Conservation (phyloP, 331 rosid species). For the Malus hybrid region DNA sequence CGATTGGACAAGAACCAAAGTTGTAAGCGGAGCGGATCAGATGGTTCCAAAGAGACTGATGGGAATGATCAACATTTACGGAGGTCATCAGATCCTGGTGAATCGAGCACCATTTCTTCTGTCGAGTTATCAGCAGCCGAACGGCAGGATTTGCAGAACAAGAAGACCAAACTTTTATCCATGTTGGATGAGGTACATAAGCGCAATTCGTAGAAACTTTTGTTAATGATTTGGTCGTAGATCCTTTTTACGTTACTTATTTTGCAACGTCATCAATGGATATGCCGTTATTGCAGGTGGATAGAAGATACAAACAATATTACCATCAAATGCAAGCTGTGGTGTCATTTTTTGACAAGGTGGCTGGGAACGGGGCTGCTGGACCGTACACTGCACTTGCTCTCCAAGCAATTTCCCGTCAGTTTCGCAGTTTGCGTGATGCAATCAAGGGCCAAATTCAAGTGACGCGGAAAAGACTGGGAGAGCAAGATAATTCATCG, state of each 20-base stretch:
- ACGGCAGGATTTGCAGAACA: constrained; percentile 61
- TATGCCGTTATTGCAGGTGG: constrained; percentile 43
- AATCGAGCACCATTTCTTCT: constrained; percentile 33
- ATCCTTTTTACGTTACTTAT: no score
- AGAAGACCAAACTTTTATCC: constrained; percentile 64
- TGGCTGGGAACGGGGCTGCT: constrained; percentile 83
- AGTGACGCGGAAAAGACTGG: constrained; percentile 56
- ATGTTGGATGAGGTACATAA: constrained; percentile 76
- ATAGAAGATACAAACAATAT: constrained; percentile 67
- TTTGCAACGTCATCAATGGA: not conserved
- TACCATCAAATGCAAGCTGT: constrained; percentile 73
- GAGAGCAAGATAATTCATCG: constrained; percentile 59
- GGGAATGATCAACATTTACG: constrained; percentile 43
- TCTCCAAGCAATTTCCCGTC: constrained; percentile 70
- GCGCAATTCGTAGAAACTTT: not conserved
- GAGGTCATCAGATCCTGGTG: constrained; percentile 39
- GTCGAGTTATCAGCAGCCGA: constrained; percentile 53
- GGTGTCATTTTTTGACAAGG: constrained; percentile 63
- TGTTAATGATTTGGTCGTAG: not conserved
- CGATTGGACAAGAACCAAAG: constrained; percentile 40
- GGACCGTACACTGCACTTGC: constrained; percentile 76
- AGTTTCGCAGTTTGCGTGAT: constrained; percentile 81
- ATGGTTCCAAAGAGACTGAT: constrained; percentile 50
- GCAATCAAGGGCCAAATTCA: constrained; percentile 69
- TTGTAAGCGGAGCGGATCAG: constrained; percentile 26